A percentile compares a stretch with the other conserved stretches of the same genome.
Conservation (phyloP, 2,329 filamentous ascomycete genomes). For the Eutypa lata region DNA sequence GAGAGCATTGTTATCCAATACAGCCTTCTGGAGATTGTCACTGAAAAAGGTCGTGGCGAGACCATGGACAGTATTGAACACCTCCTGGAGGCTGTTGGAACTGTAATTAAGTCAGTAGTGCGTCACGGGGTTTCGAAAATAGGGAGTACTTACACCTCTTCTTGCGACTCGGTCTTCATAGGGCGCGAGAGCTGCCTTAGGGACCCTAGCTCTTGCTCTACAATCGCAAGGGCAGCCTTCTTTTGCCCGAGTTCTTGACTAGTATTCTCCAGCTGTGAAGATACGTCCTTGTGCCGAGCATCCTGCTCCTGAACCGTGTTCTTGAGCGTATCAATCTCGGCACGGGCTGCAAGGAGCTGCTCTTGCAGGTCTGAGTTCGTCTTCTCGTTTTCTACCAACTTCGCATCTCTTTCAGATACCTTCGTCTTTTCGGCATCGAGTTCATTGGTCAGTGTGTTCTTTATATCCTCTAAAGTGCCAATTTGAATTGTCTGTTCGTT, state of each 20-base stretch:
- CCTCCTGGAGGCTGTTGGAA: no score
- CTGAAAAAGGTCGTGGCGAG: not conserved
- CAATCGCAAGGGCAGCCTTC: not conserved
- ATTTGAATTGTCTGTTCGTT: not conserved
- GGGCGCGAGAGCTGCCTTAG: not conserved
- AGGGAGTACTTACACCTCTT: not conserved
- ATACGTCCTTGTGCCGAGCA: no score
- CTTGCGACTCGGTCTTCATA: not conserved
- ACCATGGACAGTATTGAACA: not conserved
- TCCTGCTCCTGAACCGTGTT: not conserved
- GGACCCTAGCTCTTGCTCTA: not conserved
- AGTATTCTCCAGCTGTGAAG: no score
- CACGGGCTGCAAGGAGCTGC: not conserved
- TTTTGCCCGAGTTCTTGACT: not conserved
- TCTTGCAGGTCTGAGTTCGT: not conserved
- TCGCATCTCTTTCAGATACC: not conserved
- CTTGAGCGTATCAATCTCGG: not conserved
- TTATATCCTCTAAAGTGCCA: not conserved
- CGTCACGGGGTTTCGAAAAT: no score
- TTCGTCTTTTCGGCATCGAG: not conserved
- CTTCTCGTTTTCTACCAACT: not conserved
- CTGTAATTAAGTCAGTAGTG: no score
- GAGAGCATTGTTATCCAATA: not conserved
- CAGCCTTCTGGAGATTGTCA: not conserved
- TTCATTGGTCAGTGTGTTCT: not conserved